Conservation (phyloP, 78 protist genomes). For the Dictyostelium citrinum region DNA sequence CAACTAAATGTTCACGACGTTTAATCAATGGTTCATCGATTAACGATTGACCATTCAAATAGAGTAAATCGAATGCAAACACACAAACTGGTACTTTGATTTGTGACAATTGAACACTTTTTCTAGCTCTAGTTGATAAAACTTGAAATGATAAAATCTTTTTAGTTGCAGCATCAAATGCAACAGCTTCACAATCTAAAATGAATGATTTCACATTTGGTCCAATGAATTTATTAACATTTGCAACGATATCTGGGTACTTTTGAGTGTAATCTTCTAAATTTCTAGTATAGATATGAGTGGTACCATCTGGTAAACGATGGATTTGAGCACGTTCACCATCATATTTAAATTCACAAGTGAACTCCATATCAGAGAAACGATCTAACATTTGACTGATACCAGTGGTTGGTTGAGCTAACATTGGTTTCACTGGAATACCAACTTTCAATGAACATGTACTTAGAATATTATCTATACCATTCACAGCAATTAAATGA, state of each 20-base stretch:
- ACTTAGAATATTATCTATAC: constrained; percentile 30
- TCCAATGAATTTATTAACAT: constrained; percentile 21
- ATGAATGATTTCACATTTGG: constrained; percentile 76
- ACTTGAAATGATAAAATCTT: constrained; percentile 96
- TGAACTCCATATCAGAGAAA: constrained; percentile 85
- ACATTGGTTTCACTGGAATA: constrained; percentile 97
- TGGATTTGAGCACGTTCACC: constrained; percentile 97
- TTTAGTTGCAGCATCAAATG: constrained; percentile 78
- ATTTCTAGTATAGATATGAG: constrained; percentile 94
- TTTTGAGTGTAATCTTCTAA: constrained; percentile 94
- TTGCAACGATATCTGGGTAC: constrained; percentile 95
- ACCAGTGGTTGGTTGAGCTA: constrained; percentile 96
- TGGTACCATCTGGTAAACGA: constrained; percentile 61
- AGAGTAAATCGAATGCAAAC: constrained; percentile 98
- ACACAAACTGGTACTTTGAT: constrained; percentile 92
- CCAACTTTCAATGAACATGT: constrained; percentile 83
- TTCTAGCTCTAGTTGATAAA: constrained; percentile 91
- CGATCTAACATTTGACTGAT: constrained; percentile 89
- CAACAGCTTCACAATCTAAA: constrained; percentile 97
- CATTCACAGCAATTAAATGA: constrained; percentile 37
- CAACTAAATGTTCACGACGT: constrained; percentile 59
- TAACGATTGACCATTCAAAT: constrained; percentile 90
- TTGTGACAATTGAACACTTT: constrained; percentile 78
- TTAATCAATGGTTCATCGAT: constrained; percentile 78
- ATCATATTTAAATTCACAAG: constrained; percentile 99